Evolutionary conservation across 1,139 yeast species (phyloP), one percentile per base, ranked within the genome.

Genomic region (Magnusiomyces ingens): DNA sequence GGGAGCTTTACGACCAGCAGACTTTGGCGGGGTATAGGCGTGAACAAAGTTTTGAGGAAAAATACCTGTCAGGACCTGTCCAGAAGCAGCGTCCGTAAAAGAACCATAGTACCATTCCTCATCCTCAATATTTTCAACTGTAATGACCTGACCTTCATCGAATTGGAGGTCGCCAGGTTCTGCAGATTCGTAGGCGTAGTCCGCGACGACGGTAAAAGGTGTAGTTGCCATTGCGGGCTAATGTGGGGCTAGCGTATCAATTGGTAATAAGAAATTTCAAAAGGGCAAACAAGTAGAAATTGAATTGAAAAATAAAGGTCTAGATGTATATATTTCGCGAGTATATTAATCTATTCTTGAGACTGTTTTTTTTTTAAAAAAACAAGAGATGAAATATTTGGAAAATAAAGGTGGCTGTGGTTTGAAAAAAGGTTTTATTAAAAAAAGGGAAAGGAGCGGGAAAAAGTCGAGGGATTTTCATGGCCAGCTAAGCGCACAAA

Each of bases 41-140:
- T 81, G 81, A 3, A 93, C 98, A 72, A 88, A 93, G 66, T 82
- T 84, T 67, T 80, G 82, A 6, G 99, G 99, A 62, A 93, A 93
- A 74, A 91, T 84, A 8, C 99, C 99, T 40, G 77, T 68, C 54
- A 72, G 69, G 11, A 62, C 53, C 12, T 58, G 60, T 11, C 79
- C 79, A 2, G 64, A 58, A 32, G 62, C 62, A 3, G 59, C 55
- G 49, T 78, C 81, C 18, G 71, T 72, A 61, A 77, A 84, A 13
- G 75, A 72, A 1, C 99, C 99, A 45, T 79, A 74, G 64, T 79
- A 85, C 99, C 99, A 93, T 59, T 91, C 96, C 8, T 81, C 95
- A 65, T 90, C 97, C 63, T 89, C 96, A 56, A 86, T 75, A 32
- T 79, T 80, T 2, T 83, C 80, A 19, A 93, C 96, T 5, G 81